Percentiles rank a stretch among this genome's conserved stretches.
These are phyloP conservation scores for Fusarium nanum DNA, from an alignment of 2,329 filamentous ascomycete species.

Conservation along the genomic window DNA sequence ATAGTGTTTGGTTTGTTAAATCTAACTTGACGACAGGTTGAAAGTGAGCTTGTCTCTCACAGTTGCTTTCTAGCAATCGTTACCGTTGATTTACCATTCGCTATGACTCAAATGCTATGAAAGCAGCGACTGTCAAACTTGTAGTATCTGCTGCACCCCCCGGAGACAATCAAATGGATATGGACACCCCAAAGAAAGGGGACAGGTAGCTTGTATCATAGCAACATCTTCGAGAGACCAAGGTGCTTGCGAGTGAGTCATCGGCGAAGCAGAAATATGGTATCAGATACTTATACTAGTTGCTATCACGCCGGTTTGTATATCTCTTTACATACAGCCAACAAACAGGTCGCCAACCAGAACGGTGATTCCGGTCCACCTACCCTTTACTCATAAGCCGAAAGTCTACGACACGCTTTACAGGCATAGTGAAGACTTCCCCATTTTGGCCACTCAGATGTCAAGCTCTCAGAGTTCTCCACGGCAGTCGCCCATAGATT, in stretches of 20 bases:
- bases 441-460: background rate
- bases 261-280: background rate
- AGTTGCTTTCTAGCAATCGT: background rate
- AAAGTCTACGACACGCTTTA: background rate
- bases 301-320: background rate
- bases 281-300: background rate
- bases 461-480: background rate
- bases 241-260: background rate
- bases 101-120: background rate
- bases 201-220: background rate
- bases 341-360: background rate
- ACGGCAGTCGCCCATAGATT: background rate
- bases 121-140: background rate
- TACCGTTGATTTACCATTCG: background rate
- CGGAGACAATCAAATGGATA: background rate
- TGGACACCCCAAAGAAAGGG: fast-evolving
- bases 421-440: background rate
- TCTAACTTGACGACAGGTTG: fast-evolving
- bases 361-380: background rate
- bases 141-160: background rate
- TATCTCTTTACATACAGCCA: background rate
- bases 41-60: background rate
- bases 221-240: background rate
- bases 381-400: background rate
- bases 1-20: background rate